Evolutionary conservation across 345 rosid genomes (phyloP), one percentile per base, ranked within the genome.

Genomic region (Melaleuca quinquenervia): DNA sequence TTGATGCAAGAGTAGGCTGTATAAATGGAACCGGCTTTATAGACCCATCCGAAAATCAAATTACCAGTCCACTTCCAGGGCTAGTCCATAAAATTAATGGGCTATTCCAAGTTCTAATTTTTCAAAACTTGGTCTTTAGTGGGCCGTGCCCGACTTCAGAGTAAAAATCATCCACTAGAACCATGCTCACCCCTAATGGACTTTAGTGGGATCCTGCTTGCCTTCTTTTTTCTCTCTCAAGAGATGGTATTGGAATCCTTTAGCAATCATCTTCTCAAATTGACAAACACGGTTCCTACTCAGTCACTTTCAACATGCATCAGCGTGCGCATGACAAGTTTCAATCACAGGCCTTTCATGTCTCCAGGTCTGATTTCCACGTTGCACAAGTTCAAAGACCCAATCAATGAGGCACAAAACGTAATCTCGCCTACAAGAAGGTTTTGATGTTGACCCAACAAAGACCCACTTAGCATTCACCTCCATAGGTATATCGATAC

Each of bases 261-360:
- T 15, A 82, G 70, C 36, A 53, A 56, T 41, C 21, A 41, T 27
- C 60, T 74, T 41, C 56, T 85, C 84, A 83, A 87, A 16, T 8
- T 88, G 84, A 27, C 88, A 87, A 85, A 89, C 86, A 90, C 86
- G 91, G 92, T 92, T 89, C 93, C 91, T 78, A 84, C 90, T 75
- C 86, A 92, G 90, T 90, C 91, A 48, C 84, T 91, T 64, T 90
- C 92, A 83, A 85, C 85, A 87, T 60, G 53, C 83, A 75, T 86
- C 88, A 36, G 29, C 84, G 27, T 53, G 50, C n/a, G 21, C 84
- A 21, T 20, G 45, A 36, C 18, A 29, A 29, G 22, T 29, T 16
- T 41, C 41, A 41, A 41, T 41, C 41, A 41, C 76, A 64, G 11
- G 22, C 45, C 76, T 64, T 29, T 64, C 6, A 64, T 64, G 11